phyloP scores from a whole-genome alignment of 768 basidiomycete species.

The Crepidotus variabilis region DNA sequence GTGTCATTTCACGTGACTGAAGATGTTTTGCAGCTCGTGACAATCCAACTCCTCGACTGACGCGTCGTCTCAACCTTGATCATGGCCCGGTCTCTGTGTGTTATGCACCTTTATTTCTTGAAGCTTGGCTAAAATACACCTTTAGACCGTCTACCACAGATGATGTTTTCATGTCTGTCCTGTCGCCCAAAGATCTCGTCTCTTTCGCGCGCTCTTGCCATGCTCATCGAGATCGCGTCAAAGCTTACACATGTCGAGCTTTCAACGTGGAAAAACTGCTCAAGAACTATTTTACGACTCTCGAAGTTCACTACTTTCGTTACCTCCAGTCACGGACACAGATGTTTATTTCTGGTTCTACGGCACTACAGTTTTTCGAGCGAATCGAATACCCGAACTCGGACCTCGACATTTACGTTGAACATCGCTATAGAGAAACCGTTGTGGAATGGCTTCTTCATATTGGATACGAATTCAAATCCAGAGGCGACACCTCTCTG shows the following conservation, averaged over 20 bases:
- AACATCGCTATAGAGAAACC: conserved; percentile 23
- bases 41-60: too few relatives aligned
- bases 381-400: conserved; percentile 9
- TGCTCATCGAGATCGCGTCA: not conserved
- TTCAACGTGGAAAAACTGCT: conserved; percentile 3
- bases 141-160: not conserved
- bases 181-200: conserved; percentile 2
- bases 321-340: conserved; percentile 5
- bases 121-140: not conserved
- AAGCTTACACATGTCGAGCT: conserved; percentile 5
- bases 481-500: conserved; percentile 2
- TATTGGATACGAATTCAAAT: conserved; percentile 16
- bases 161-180: conserved; percentile 2
- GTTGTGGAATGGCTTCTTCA: conserved; percentile 29
- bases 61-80: not conserved
- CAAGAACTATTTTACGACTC: conserved; percentile 4
- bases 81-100: not conserved
- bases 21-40: too few relatives aligned
- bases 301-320: conserved; percentile 8
- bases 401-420: conserved; percentile 17
- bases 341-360: conserved; percentile 13
- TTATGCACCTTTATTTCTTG: not conserved
- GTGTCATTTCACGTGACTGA: too few relatives aligned
- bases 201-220: conserved; percentile 2
- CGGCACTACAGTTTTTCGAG: conserved; percentile 11